phyloP scores from a whole-genome alignment of 139 green algal genomes.

The Coccomyxa sp. region DNA sequence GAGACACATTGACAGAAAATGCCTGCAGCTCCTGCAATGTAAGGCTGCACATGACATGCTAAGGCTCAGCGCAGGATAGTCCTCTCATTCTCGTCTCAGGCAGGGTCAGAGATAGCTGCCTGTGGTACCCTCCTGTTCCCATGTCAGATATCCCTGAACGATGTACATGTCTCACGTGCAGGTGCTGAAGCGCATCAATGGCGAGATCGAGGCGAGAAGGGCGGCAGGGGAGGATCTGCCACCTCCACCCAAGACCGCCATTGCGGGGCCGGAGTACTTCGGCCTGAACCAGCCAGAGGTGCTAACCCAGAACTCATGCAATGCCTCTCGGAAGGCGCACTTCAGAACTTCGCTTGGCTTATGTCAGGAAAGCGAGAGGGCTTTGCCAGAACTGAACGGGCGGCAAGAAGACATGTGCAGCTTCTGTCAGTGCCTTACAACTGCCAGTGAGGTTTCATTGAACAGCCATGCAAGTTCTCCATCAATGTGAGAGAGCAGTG shows the following conservation, averaged over 20 bases:
- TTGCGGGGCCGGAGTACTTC: constrained; percentile 94
- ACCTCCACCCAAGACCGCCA: constrained; percentile 85
- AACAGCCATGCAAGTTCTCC: too few species aligned
- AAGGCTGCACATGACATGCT: neutral
- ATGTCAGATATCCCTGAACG: neutral
- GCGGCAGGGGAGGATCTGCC: constrained; percentile 76
- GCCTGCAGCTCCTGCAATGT: too few species aligned
- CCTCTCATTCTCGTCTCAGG: neutral
- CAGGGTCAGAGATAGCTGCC: neutral
- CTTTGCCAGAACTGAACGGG: neutral
- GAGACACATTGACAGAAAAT: neutral
- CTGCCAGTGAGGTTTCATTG: too few species aligned
- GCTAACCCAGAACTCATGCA: too few species aligned
- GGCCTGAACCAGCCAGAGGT: constrained; percentile 78
- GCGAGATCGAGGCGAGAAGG: constrained; percentile 64
- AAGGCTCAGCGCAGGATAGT: neutral
- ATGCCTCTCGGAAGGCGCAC: too few species aligned
- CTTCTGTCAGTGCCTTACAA: too few species aligned
- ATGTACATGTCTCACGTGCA: constrained; percentile 6
- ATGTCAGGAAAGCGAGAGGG: too few species aligned
- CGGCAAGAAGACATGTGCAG: too few species aligned
- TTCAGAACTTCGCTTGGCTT: too few species aligned
- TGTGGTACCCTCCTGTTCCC: neutral
- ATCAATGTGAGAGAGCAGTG: too few species aligned
- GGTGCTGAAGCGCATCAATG: constrained; percentile 88